Conservation (phyloP, 2,329 filamentous ascomycete genomes). For the Myriosclerotinia scirpicola region DNA sequence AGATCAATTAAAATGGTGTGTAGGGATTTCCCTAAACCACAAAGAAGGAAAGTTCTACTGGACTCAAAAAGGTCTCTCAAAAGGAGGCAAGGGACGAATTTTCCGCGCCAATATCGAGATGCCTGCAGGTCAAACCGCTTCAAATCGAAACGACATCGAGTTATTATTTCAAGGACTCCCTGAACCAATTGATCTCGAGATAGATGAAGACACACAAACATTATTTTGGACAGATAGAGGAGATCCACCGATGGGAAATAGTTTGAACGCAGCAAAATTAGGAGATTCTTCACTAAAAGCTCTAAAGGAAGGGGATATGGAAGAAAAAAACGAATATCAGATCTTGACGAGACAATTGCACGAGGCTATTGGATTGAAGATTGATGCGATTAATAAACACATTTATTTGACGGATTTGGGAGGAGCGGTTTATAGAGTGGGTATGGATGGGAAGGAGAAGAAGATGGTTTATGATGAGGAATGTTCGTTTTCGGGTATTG, state of each 20-base stretch:
- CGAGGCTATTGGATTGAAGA: constrained; percentile 49
- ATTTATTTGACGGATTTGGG: constrained; percentile 47
- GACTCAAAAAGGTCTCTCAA: constrained; percentile 59
- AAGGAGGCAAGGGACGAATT: constrained; percentile 52
- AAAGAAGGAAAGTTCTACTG: constrained; percentile 53
- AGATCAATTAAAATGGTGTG: constrained; percentile 49
- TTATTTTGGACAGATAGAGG: constrained; percentile 64
- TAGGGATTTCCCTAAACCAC: constrained; percentile 53
- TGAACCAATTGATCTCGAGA: constrained; percentile 58
- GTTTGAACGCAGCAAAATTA: constrained; percentile 47
- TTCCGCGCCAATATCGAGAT: constrained; percentile 50
- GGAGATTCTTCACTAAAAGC: neutral
- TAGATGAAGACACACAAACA: constrained; percentile 47
- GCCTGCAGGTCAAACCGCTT: constrained; percentile 36
- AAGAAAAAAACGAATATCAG: constrained; percentile 29
- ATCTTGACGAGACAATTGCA: constrained; percentile 44
- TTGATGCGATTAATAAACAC: constrained; percentile 42
- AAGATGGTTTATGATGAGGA: constrained; percentile 26
- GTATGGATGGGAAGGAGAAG: constrained; percentile 38
- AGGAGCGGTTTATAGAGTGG: constrained; percentile 43
- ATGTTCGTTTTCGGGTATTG: constrained; percentile 22
- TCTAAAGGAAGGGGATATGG: neutral
- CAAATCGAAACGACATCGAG: constrained; percentile 27
- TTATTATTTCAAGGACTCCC: constrained; percentile 47
- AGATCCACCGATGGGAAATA: constrained; percentile 55